A percentile compares a stretch with the other conserved stretches of the same genome.
Evolutionary conservation across 176 grass and related monocot genomes (phyloP).

Genomic region (Chloris gayana): DNA sequence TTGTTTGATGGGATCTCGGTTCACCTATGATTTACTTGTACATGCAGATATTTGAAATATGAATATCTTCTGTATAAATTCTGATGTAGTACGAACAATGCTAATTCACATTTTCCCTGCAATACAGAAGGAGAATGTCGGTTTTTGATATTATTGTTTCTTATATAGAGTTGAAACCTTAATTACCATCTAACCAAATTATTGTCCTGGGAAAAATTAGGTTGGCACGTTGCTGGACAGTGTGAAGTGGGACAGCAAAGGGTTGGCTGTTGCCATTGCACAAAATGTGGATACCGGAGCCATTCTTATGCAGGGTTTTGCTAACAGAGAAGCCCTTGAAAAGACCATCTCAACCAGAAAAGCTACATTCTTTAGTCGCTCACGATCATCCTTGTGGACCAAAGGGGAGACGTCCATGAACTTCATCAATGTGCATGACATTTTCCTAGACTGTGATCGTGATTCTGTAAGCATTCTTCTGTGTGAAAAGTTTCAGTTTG

Average conservation of each 20-base stretch:
- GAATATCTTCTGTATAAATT: not conserved
- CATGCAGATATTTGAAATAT: not conserved
- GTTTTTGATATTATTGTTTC: not conserved
- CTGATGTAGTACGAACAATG: not conserved
- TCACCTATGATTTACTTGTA: slow-evolving; percentile 7
- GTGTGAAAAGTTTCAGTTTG: not conserved
- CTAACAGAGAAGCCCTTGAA: slow-evolving; percentile 73
- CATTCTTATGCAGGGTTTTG: slow-evolving; percentile 97
- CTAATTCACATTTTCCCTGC: not conserved
- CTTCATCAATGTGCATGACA: slow-evolving; percentile 90
- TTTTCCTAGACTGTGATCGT: slow-evolving; percentile 85
- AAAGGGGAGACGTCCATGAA: slow-evolving; percentile 98
- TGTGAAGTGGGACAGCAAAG: slow-evolving; percentile 92
- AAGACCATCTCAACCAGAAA: slow-evolving; percentile 74
- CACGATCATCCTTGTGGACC: slow-evolving; percentile 78
- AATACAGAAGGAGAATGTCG: not conserved
- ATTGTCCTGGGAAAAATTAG: slow-evolving; percentile 35
- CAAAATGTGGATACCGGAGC: slow-evolving; percentile 91
- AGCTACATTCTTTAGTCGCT: slow-evolving; percentile 94
- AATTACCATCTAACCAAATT: slow-evolving; percentile 9
- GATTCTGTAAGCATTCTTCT: slow-evolving; percentile 77
- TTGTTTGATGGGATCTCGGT: no score
- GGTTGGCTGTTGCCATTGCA: slow-evolving; percentile 87
- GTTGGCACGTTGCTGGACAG: slow-evolving; percentile 63
- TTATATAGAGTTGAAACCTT: not conserved